Percentiles rank a stretch among this genome's conserved stretches.
phyloP scores from a whole-genome alignment of 345 rosid genomes.

The Turnera subulata region DNA sequence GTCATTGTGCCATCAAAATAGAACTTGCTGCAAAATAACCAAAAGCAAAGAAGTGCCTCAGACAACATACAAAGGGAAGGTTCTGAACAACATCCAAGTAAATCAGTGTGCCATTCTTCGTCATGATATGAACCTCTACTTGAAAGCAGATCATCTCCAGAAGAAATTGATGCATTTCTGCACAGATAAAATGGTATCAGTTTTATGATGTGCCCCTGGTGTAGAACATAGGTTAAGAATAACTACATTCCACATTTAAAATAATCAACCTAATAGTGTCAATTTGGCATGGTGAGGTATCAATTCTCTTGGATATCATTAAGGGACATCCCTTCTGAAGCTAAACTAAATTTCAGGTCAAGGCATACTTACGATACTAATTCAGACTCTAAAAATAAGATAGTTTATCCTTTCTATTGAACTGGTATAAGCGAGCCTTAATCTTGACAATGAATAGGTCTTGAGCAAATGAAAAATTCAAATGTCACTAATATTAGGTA shows the following conservation, averaged over 20 bases:
- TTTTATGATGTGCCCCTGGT: not conserved
- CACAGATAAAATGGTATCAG: conserved; percentile 22
- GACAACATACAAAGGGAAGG: conserved; percentile 76
- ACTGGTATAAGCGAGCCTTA: not conserved
- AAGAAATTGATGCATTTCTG: conserved; percentile 77
- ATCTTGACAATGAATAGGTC: not conserved
- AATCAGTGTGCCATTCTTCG: conserved; percentile 91
- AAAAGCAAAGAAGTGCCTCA: not conserved
- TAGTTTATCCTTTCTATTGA: not conserved
- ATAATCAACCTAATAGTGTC: not conserved
- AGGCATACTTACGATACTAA: not conserved
- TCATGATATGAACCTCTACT: conserved; percentile 43
- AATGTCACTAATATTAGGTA: not conserved
- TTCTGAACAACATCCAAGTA: conserved; percentile 93
- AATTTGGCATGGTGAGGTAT: not conserved
- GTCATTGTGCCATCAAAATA: not conserved
- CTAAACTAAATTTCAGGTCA: not conserved
- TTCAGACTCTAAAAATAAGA: not conserved
- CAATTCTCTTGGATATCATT: not conserved
- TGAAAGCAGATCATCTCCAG: conserved; percentile 66
- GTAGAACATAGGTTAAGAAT: not conserved
- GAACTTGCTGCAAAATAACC: not conserved
- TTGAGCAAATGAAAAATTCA: conserved; percentile 1
- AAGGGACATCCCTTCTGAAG: not conserved
- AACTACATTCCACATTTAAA: no score